Percentiles rank a stretch among this genome's conserved stretches.
These are phyloP conservation scores for Thalassiosira exigua DNA, from an alignment of 352 stramenopile species.

Conservation along the genomic window DNA sequence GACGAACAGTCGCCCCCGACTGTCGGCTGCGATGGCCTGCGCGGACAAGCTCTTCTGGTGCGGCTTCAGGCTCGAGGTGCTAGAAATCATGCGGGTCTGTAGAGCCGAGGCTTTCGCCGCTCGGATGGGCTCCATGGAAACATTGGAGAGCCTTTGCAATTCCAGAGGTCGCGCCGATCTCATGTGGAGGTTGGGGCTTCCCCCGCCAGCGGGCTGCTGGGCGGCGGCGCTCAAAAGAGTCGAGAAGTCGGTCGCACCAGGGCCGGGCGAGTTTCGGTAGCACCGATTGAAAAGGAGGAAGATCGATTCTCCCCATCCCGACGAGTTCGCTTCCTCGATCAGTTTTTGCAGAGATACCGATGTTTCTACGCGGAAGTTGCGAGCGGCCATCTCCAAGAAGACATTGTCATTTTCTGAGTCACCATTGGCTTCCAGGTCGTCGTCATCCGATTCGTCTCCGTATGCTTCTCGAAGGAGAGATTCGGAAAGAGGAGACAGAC, in stretches of 20 bases:
- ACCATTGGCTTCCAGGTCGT: not conserved
- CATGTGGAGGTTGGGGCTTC: conserved; percentile 42
- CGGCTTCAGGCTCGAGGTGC: conserved; percentile 44
- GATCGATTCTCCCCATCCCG: conserved; percentile 57
- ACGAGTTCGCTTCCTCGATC: conserved; percentile 44
- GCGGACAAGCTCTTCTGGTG: conserved; percentile 48
- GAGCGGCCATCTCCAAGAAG: conserved; percentile 39
- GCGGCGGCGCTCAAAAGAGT: conserved; percentile 25
- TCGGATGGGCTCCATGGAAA: conserved; percentile 60
- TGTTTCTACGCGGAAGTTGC: conserved; percentile 43
- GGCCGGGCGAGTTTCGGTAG: conserved; percentile 13
- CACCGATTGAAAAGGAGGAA: conserved; percentile 50
- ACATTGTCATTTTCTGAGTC: conserved; percentile 17
- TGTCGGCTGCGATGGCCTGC: conserved; percentile 67
- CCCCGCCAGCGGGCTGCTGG: not conserved
- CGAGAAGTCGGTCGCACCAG: conserved; percentile 18
- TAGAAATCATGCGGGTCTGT: conserved; percentile 60
- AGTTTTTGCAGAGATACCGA: conserved; percentile 47
- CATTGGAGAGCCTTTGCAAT: conserved; percentile 37
- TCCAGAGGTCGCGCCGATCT: conserved; percentile 52
- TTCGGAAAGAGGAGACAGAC: conserved; percentile 64
- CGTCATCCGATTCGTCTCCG: conserved; percentile 25
- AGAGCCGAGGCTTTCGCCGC: conserved; percentile 61
- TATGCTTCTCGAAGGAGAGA: conserved; percentile 54
- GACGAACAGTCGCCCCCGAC: conserved; percentile 72